phyloP scores from a whole-genome alignment of 2,329 filamentous ascomycete genomes.

The Aspergillus sp. region DNA sequence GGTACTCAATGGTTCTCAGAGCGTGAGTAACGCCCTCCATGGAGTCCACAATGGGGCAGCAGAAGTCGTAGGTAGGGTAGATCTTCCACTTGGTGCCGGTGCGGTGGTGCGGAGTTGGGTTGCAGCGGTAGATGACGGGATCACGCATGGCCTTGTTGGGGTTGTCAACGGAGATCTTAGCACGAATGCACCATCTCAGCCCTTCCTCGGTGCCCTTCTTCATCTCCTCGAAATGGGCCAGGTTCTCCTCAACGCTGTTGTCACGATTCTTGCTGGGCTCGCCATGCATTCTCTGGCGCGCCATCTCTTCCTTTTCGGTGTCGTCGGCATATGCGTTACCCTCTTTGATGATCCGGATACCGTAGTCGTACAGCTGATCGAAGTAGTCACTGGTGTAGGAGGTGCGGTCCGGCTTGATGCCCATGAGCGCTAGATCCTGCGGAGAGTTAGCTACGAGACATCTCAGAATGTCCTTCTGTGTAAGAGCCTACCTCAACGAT shows the following conservation, averaged over 20 bases:
- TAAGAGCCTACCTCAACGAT: conserved; percentile 62
- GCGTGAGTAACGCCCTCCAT: conserved; percentile 64
- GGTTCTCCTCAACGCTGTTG: conserved; percentile 73
- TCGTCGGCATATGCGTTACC: conserved; percentile 94
- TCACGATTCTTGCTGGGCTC: conserved; percentile 79
- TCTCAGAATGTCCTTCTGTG: too few relatives aligned
- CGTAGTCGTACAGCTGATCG: conserved; percentile 82
- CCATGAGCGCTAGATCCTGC: conserved; percentile 78
- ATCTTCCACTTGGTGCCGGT: conserved; percentile 65
- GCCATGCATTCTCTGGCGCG: conserved; percentile 77
- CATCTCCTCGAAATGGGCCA: conserved; percentile 90
- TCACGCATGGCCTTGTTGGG: conserved; percentile 95
- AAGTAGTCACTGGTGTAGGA: conserved; percentile 97
- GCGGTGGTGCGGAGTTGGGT: conserved; percentile 62
- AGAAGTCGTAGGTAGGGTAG: conserved; percentile 67
- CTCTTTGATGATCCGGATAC: conserved; percentile 77
- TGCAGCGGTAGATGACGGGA: conserved; percentile 96
- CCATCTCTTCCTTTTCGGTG: conserved; percentile 85
- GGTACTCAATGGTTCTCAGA: conserved; percentile 61
- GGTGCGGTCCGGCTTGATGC: conserved; percentile 80
- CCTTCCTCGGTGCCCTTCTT: conserved; percentile 79
- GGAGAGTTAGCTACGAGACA: too few relatives aligned
- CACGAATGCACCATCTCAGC: conserved; percentile 82
- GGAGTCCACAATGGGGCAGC: conserved; percentile 61
- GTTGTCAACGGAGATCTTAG: conserved; percentile 87